Evolutionary conservation across 192 early-diverging fungal genomes (phyloP).

Genomic region (Coemansia sp.): DNA sequence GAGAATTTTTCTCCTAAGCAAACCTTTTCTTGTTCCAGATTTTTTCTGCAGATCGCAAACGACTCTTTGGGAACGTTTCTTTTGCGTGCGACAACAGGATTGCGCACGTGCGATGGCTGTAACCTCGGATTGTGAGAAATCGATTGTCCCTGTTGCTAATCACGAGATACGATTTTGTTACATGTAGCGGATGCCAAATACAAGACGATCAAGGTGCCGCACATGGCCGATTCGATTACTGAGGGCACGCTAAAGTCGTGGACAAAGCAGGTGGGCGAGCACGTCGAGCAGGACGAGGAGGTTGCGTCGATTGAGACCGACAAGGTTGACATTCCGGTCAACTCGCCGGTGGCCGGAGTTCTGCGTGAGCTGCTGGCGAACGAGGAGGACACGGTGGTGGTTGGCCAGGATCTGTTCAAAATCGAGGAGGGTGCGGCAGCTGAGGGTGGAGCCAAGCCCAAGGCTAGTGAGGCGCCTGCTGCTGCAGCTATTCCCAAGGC

Average conservation of each 20-base stretch:
- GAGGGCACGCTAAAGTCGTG: conserved; percentile 96
- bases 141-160: not conserved
- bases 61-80: not conserved
- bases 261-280: conserved; percentile 97
- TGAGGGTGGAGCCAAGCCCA: conserved; percentile 44
- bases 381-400: conserved; percentile 87
- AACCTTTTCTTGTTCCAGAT: not conserved
- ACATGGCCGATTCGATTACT: conserved; percentile 97
- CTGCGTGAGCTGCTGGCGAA: conserved; percentile 78
- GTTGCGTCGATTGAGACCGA: conserved; percentile 98
- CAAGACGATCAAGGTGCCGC: conserved; percentile 83
- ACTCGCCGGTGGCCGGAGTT: conserved; percentile 90
- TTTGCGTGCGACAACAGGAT: not conserved
- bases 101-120: not conserved
- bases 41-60: not conserved
- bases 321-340: conserved; percentile 98
- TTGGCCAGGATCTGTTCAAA: conserved; percentile 92
- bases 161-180: not conserved
- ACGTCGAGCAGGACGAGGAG: conserved; percentile 90
- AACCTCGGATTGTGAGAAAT: conserved; percentile 14
- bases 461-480: conserved; percentile 45
- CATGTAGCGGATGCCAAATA: conserved; percentile 50
- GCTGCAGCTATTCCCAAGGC: conserved; percentile 13
- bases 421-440: conserved; percentile 64
- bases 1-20: conserved; percentile 1